phyloP scores from a whole-genome alignment of 139 green algal species.

The Chlamydomonas sp. region DNA sequence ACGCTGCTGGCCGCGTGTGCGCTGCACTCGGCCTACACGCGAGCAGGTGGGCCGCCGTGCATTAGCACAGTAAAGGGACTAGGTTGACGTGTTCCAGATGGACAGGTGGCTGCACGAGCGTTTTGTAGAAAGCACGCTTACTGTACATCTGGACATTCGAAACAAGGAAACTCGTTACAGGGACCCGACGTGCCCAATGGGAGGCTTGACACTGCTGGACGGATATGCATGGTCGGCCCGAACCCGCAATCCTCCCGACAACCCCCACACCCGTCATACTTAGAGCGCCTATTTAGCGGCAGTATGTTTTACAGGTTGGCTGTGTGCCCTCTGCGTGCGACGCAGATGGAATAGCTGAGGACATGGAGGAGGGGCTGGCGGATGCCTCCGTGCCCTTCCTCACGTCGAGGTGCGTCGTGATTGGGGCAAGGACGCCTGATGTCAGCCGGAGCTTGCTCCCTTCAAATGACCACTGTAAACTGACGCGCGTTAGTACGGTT shows the following conservation, averaged over 20 bases:
- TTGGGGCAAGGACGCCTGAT: background rate
- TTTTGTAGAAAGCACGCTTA: background rate
- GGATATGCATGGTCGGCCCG: too few relatives aligned
- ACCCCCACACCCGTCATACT: too few relatives aligned
- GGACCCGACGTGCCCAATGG: too few relatives aligned
- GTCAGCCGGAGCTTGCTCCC: background rate
- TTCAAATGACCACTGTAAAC: background rate
- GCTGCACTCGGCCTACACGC: conserved; percentile 25
- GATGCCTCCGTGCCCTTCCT: conserved; percentile 4
- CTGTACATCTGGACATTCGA: too few relatives aligned
- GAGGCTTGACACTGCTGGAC: too few relatives aligned
- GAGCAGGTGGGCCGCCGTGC: background rate
- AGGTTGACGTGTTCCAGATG: background rate
- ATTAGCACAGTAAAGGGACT: background rate
- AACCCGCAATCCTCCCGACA: too few relatives aligned
- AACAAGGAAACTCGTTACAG: too few relatives aligned
- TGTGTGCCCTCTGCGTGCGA: background rate
- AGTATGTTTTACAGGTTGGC: background rate
- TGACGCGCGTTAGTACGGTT: too few relatives aligned
- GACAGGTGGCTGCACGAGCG: background rate
- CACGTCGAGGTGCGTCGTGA: background rate
- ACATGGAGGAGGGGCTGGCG: conserved; percentile 12
- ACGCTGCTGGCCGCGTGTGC: conserved; percentile 1
- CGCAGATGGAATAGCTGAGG: conserved; percentile 3
- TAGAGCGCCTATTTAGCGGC: too few relatives aligned